phyloP scores from a whole-genome alignment of 106 monocot species.

The Allium fistulosum region DNA sequence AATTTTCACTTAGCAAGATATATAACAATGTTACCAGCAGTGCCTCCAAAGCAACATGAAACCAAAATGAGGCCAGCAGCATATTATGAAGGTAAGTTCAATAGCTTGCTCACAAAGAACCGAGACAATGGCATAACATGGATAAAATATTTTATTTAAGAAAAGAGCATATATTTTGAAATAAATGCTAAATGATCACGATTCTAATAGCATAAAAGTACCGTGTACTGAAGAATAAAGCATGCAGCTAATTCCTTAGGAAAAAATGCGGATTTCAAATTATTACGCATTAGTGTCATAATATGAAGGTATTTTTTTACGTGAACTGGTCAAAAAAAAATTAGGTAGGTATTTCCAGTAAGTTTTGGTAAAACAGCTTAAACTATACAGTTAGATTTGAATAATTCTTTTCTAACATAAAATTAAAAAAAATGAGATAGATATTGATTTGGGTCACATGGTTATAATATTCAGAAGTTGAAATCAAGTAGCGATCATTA shows the following conservation, averaged over 20 bases:
- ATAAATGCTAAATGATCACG: background rate
- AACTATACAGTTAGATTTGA: no score
- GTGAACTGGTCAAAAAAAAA: no score
- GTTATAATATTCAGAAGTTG: no score
- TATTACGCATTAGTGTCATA: slow-evolving; percentile 79
- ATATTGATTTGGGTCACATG: no score
- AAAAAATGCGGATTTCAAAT: slow-evolving; percentile 57
- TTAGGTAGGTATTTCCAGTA: no score
- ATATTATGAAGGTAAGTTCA: slow-evolving; percentile 81
- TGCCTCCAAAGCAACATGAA: slow-evolving; percentile 93
- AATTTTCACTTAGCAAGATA: slow-evolving; percentile 64
- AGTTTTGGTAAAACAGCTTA: no score
- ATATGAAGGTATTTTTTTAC: no score
- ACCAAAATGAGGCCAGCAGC: slow-evolving; percentile 89
- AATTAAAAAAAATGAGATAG: no score
- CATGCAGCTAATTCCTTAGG: slow-evolving; percentile 71
- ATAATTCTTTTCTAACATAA: no score
- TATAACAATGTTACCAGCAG: slow-evolving; percentile 88
- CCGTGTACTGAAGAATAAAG: slow-evolving; percentile 88
- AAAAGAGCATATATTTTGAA: background rate
- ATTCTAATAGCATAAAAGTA: background rate
- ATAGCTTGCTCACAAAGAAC: slow-evolving; percentile 57
- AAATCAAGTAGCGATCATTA: no score
- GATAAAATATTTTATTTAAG: background rate
- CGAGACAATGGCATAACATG: slow-evolving; percentile 95